Evolutionary conservation across 345 rosid genomes (phyloP).

Genomic region (Citrus reticulata): DNA sequence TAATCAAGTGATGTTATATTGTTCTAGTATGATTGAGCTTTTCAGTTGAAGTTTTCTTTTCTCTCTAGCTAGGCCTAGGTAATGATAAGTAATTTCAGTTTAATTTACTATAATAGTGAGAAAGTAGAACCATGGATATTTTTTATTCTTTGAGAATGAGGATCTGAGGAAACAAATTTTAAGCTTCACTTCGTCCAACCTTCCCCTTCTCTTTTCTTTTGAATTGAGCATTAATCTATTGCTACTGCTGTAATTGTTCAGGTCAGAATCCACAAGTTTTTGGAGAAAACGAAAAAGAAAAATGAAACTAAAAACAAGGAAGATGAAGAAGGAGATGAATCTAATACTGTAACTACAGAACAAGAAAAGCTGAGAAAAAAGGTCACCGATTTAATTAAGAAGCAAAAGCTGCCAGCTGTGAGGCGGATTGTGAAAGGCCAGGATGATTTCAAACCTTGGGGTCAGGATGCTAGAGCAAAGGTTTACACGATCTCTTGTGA

Average conservation of each 20-base stretch:
- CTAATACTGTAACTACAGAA: slow-evolving; percentile 35
- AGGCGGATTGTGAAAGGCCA: slow-evolving; percentile 72
- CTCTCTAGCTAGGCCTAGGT: not conserved
- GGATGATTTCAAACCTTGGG: slow-evolving; percentile 74
- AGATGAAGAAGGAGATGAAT: slow-evolving; percentile 35
- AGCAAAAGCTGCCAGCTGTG: slow-evolving; percentile 76
- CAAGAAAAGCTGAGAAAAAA: slow-evolving; percentile 69
- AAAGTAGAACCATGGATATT: not conserved
- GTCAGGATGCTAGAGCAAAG: slow-evolving; percentile 72
- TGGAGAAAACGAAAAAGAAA: slow-evolving; percentile 77
- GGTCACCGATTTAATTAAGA: slow-evolving; percentile 72
- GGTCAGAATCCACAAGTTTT: slow-evolving; percentile 69
- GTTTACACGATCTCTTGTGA: slow-evolving; percentile 40
- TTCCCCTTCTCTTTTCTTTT: not conserved
- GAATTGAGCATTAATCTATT: slow-evolving; percentile 7
- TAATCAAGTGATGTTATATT: not conserved
- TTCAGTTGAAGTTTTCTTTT: not conserved
- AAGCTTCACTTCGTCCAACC: not conserved
- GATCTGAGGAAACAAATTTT: not conserved
- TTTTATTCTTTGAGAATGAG: not conserved
- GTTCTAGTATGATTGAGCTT: not conserved
- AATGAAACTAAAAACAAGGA: slow-evolving; percentile 34
- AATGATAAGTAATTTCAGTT: not conserved
- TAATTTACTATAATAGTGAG: not conserved
- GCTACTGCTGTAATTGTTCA: slow-evolving; percentile 28